Evolutionary conservation across 2,329 filamentous ascomycete species (phyloP), one percentile per base, ranked within the genome.

Genomic region (Botrytis hyacinthi): DNA sequence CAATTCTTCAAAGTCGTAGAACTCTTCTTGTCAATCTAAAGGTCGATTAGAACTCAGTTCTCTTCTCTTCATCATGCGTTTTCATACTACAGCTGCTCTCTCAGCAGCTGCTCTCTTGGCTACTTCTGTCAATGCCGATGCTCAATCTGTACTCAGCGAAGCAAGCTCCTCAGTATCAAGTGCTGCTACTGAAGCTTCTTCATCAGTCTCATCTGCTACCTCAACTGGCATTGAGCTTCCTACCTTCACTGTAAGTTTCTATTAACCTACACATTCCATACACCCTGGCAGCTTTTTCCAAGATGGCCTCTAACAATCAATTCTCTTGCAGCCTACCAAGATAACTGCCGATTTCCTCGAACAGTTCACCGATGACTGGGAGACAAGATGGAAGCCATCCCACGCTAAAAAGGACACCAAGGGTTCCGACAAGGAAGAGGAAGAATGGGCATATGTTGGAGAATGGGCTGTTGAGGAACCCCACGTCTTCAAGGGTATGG

Each of bases 381-480:
- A 98, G 79, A 86, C 88, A 78, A 89, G 95, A 85, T 99, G 96
- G 96, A 94, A 95, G 85, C 90, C 92, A 74, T 98, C 95, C 67
- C 92, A 96, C 83, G 96, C 96, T 78, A 98, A 98, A 90, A 99
- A 99, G 90, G 92, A 95, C 78, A 87, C 84, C 77, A 84, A 86
- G 81, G 93, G 93, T 81, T 90, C 91, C 78, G 89, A 78, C 82
- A 90, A 91, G 76, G 90, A 91, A 75, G 60, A 42, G 12, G 93
- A 97, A 78, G 95, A 98, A 82, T 98, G 96, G 96, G 94, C 95
- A 73, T 99, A 97, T 83, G 90, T 98, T 77, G 96, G 96, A 84
- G 93, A 94, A 84, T 99, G 96, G 96, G 86, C 94, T 69, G 96
- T 98, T 75, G 96, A 99, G 87, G 96, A 98, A 89, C 96, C 96